Conservation (phyloP, 441 rosid species). For the Erodium texanum region DNA sequence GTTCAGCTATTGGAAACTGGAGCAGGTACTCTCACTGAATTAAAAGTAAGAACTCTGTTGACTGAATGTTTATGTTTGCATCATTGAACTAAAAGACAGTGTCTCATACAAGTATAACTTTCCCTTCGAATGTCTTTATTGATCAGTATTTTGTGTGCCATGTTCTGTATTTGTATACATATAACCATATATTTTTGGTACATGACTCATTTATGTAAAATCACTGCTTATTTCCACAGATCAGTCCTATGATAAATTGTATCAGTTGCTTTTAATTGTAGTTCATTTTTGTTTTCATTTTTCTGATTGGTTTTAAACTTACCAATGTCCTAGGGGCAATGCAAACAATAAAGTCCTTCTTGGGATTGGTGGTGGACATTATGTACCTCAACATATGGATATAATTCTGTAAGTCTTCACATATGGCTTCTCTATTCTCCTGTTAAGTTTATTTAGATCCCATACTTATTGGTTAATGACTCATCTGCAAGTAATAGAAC, state of each 20-base stretch:
- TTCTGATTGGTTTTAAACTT: not conserved
- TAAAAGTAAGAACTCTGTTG: not conserved
- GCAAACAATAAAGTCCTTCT: constrained; percentile 57
- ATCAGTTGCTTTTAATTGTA: no score
- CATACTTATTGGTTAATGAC: no score
- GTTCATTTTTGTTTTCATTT: not conserved
- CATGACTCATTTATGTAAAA: no score
- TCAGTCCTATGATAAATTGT: no score
- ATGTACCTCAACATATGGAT: constrained; percentile 91
- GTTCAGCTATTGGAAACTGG: constrained; percentile 63
- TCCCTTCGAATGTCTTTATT: no score
- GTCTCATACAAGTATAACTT: no score
- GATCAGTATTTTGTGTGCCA: no score
- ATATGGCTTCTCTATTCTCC: not conserved
- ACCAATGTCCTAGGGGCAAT: constrained; percentile 35
- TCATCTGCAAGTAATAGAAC: no score
- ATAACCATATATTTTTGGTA: no score
- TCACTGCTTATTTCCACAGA: no score
- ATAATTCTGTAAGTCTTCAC: constrained; percentile 49
- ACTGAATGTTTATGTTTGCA: not conserved
- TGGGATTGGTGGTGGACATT: constrained; percentile 89
- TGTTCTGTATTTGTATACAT: no score
- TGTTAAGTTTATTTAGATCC: not conserved
- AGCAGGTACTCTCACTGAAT: constrained; percentile 39
- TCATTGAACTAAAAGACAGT: not conserved